A percentile compares a stretch with the other conserved stretches of the same genome.
Evolutionary conservation across 805 yeast species (phyloP).

Genomic region (Pichia scutulata): DNA sequence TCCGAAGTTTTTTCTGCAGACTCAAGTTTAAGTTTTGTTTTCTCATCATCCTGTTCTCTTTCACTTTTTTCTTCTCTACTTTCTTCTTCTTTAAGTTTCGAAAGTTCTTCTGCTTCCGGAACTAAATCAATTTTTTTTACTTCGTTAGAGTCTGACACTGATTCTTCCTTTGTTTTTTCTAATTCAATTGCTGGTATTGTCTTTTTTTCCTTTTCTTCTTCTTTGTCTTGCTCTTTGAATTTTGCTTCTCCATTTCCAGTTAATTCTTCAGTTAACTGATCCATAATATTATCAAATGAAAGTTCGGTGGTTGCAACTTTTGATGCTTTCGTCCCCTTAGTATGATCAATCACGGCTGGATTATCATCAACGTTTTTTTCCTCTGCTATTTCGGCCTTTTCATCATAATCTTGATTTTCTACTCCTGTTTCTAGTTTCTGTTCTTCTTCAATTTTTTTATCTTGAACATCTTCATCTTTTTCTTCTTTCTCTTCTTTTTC

Average conservation of each 20-base stretch:
- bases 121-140: background rate
- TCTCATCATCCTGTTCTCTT: background rate
- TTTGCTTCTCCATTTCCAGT: background rate
- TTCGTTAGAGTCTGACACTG: no score
- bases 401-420: background rate
- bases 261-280: background rate
- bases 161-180: no score
- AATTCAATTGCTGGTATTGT: background rate
- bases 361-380: background rate
- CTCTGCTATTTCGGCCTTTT: no score
- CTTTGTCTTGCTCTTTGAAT: slow-evolving; percentile 3
- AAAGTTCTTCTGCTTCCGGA: background rate
- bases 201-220: slow-evolving; percentile 4
- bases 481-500: background rate
- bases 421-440: no score
- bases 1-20: no score
- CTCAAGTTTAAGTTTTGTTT: background rate
- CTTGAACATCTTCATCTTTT: background rate
- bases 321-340: background rate
- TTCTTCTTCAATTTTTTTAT: background rate
- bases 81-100: background rate
- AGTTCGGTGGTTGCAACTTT: background rate
- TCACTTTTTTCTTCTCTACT: background rate
- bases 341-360: background rate
- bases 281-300: background rate